Evolutionary conservation across 257 asterid species (phyloP).

Genomic region (Salvia miltiorrhiza): DNA sequence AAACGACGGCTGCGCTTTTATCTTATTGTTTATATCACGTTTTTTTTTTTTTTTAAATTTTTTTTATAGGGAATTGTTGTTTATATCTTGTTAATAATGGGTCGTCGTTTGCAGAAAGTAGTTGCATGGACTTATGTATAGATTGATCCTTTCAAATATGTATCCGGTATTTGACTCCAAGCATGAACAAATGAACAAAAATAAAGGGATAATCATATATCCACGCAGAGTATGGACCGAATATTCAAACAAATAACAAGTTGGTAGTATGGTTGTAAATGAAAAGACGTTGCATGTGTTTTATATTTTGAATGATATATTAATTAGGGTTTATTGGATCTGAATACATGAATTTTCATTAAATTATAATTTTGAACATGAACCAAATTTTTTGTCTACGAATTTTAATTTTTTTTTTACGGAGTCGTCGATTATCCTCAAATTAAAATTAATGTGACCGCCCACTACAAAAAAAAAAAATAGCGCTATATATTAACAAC

Average conservation of each 20-base stretch:
- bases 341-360: no score
- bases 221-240: not conserved
- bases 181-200: not conserved
- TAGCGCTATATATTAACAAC: no score
- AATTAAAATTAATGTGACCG: no score
- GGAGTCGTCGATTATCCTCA: no score
- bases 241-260: not conserved
- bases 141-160: not conserved
- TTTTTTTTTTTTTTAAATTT: no score
- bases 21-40: not conserved
- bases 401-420: no score
- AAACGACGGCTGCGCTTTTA: conserved; percentile 1
- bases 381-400: no score
- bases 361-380: no score
- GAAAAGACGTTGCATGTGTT: not conserved
- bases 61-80: no score
- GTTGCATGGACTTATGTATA: not conserved
- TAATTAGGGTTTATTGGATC: no score
- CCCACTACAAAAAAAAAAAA: no score
- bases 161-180: not conserved
- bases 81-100: not conserved
- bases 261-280: not conserved
- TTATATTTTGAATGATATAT: not conserved
- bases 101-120: not conserved
- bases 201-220: no score